These are phyloP conservation scores for Periconia digitata DNA, from an alignment of 2,329 filamentous ascomycete species.

Conservation along the genomic window DNA sequence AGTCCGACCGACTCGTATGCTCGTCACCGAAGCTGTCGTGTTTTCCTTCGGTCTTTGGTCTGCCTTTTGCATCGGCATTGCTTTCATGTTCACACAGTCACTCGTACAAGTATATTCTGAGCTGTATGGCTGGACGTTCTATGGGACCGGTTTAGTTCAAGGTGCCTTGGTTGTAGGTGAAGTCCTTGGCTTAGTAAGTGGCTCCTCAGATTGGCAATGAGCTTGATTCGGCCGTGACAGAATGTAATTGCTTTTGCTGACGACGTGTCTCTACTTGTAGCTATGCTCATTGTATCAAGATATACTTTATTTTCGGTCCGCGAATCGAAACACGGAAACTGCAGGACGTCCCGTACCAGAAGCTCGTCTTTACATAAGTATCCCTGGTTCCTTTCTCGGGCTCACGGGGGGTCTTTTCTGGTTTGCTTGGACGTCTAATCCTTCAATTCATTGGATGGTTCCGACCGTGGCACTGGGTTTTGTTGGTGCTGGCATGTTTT, in stretches of 20 bases:
- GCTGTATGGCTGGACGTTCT: conserved; percentile 46
- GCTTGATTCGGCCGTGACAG: no score
- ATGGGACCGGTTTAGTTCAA: conserved; percentile 50
- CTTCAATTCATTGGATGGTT: conserved; percentile 49
- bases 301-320: conserved; percentile 46
- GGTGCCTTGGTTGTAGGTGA: conserved; percentile 51
- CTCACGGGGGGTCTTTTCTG: conserved; percentile 54
- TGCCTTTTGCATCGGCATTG: conserved; percentile 49
- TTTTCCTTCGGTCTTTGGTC: conserved; percentile 53
- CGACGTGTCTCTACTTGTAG: not conserved
- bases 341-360: conserved; percentile 49
- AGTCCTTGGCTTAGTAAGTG: conserved; percentile 39
- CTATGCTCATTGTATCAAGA: conserved; percentile 40
- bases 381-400: conserved; percentile 49
- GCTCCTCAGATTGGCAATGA: not conserved
- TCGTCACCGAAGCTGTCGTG: conserved; percentile 54
- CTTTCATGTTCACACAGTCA: conserved; percentile 55
- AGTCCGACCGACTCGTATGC: conserved; percentile 42
- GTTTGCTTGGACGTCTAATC: conserved; percentile 54
- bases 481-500: conserved; percentile 54
- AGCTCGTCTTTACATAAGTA: conserved; percentile 48
- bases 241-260: no score
- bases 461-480: conserved; percentile 51
- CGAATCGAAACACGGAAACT: conserved; percentile 39
- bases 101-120: conserved; percentile 46